These are phyloP conservation scores for Suillus variegatus DNA, from an alignment of 768 basidiomycete genomes.

Conservation along the genomic window DNA sequence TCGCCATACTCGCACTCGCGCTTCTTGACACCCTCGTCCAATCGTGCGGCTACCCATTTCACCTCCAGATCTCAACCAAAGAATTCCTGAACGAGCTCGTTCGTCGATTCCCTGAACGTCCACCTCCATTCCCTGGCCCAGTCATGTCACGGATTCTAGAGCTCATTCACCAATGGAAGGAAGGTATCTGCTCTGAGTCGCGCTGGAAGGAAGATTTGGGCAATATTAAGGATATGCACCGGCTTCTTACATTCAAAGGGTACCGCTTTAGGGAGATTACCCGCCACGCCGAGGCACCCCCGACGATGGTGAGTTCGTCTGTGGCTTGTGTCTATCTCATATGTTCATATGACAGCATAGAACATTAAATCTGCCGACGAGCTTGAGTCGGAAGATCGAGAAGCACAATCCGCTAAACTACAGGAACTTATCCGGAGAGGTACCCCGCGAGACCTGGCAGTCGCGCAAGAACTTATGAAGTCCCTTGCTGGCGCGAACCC, in stretches of 20 bases:
- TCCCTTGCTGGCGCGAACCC: slow-evolving; percentile 92
- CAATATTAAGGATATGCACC: slow-evolving; percentile 97
- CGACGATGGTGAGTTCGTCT: slow-evolving; percentile 22
- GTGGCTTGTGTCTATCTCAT: slow-evolving; percentile 25
- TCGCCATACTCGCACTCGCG: slow-evolving; percentile 82
- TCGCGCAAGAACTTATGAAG: slow-evolving; percentile 98
- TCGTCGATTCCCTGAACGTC: slow-evolving; percentile 94
- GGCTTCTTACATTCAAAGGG: slow-evolving; percentile 92
- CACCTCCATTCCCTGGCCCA: slow-evolving; percentile 90
- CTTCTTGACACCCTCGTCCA: slow-evolving; percentile 92
- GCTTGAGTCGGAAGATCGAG: slow-evolving; percentile 92
- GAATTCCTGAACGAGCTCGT: slow-evolving; percentile 99
- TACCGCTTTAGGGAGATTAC: slow-evolving; percentile 67
- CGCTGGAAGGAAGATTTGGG: slow-evolving; percentile 96
- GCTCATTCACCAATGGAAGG: slow-evolving; percentile 92
- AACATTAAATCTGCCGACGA: slow-evolving; percentile 95
- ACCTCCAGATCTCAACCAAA: slow-evolving; percentile 95
- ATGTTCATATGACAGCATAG: slow-evolving; percentile 37
- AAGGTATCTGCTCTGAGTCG: slow-evolving; percentile 83
- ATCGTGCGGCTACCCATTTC: slow-evolving; percentile 95
- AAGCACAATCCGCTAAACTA: slow-evolving; percentile 95
- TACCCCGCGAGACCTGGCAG: slow-evolving; percentile 91
- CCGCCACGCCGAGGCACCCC: slow-evolving; percentile 19
- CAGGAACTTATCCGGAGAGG: slow-evolving; percentile 97
- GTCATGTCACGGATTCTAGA: slow-evolving; percentile 96